phyloP scores from a whole-genome alignment of 306 rosid species.

The Cucumis cinereus region DNA sequence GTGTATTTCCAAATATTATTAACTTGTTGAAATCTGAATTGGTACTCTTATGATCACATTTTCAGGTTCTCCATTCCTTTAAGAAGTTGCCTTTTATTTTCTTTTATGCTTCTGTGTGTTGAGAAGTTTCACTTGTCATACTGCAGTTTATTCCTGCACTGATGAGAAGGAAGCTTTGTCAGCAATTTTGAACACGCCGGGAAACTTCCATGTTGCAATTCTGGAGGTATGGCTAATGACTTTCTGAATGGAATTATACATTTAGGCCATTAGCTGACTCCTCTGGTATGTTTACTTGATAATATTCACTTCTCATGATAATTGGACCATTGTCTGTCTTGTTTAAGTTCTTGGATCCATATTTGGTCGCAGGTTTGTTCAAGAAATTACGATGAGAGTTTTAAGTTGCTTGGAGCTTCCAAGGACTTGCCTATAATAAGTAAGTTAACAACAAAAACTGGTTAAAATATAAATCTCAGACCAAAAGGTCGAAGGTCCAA shows the following conservation, averaged over 20 bases:
- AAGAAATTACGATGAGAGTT: conserved; percentile 36
- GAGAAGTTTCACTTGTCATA: not conserved
- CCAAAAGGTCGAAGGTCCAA: not conserved
- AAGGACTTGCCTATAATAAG: conserved; percentile 94
- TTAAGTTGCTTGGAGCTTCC: conserved; percentile 67
- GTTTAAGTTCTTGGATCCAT: not conserved
- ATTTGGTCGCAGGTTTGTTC: conserved; percentile 42
- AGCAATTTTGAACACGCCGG: not conserved
- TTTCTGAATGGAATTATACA: not conserved
- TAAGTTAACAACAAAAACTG: conserved; percentile 30
- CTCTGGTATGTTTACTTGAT: not conserved
- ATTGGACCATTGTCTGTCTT: not conserved
- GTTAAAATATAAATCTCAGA: not conserved
- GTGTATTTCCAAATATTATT: not conserved
- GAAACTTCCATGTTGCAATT: conserved; percentile 10
- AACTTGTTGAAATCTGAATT: not conserved
- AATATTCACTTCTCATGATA: not conserved
- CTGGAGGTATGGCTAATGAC: not conserved
- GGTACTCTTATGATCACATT: not conserved
- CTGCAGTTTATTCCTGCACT: not conserved
- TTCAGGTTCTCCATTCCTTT: not conserved
- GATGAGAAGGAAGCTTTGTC: conserved; percentile 10
- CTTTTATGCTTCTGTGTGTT: not conserved
- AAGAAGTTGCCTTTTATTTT: not conserved
- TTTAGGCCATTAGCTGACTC: not conserved